Evolutionary conservation across 1,284 basidiomycete species (phyloP), one percentile per base, ranked within the genome.

Genomic region (Earliella scabrosa): DNA sequence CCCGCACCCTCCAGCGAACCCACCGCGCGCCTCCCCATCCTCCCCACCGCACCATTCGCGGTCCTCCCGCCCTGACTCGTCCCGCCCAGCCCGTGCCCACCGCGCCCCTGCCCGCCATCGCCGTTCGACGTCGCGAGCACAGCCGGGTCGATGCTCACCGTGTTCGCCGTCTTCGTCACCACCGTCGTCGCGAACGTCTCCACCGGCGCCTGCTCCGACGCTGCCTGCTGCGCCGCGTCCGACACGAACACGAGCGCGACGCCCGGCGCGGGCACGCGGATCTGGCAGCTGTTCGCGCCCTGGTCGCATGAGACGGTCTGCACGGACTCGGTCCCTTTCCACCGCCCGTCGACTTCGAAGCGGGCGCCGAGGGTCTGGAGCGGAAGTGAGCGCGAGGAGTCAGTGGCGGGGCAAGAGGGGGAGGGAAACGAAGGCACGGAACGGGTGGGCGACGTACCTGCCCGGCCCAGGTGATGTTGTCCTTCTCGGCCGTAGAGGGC

Each of bases 331-430:
- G 66, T 63, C 26, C 79, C 79, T 34, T 69, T 63, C 10, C 82
- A 66, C 31, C 75, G 71, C 1, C 82, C 83, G 62, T 82, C 79
- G 1, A 84, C 85, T 36, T 76, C 70, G 68, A 87, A 90, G 23
- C 72, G 73, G 13, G 71, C 73, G 8, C 88, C 89, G 57, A 90
- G 82, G 0, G 86, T 90, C 81, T 93, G 36, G 36, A 18, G 36
- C 36, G 36, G n/a, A n/a, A n/a, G n/a, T n/a, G n/a, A 81, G 29
- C 13, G 2, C 14, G 23, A 9, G 13, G 36, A 5, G n/a, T n/a
- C 29, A 18, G 21, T 6, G n/a, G n/a, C n/a, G n/a, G n/a, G n/a
- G n/a, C n/a, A n/a, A n/a, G n/a, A n/a, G n/a, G n/a, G n/a, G n/a
- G n/a, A n/a, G n/a, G n/a, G n/a, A n/a, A n/a, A n/a, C n/a, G n/a